phyloP scores from a whole-genome alignment of 2,329 filamentous ascomycete genomes.

The Xylariaceae sp. region DNA sequence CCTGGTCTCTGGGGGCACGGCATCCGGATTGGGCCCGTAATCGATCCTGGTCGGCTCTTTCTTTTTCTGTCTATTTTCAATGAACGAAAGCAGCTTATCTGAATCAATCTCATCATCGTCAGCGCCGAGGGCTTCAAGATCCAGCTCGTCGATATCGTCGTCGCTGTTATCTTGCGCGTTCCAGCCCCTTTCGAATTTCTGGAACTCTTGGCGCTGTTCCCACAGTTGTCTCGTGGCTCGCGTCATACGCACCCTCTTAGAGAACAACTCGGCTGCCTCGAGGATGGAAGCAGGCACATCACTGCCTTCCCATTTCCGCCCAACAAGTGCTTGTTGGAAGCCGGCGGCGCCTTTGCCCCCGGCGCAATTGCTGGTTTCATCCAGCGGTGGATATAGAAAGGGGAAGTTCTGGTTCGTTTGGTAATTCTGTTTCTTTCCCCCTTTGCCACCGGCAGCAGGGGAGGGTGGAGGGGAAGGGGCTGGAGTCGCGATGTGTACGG shows the following conservation, averaged over 20 bases:
- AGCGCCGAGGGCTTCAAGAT: slow-evolving; percentile 28
- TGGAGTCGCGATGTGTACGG: slow-evolving; percentile 97
- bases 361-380: slow-evolving; percentile 80
- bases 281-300: slow-evolving; percentile 92
- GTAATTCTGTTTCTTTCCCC: slow-evolving; percentile 97
- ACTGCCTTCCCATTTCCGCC: slow-evolving; percentile 85
- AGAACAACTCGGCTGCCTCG: slow-evolving; percentile 89
- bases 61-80: slow-evolving; percentile 38
- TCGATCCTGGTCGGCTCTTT: slow-evolving; percentile 39
- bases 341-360: slow-evolving; percentile 84
- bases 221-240: slow-evolving; percentile 88
- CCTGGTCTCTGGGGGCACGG: slow-evolving; percentile 50
- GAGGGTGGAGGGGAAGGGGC: slow-evolving; percentile 94
- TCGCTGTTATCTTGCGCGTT: slow-evolving; percentile 46
- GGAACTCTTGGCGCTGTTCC: slow-evolving; percentile 86
- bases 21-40: slow-evolving; percentile 44
- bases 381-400: slow-evolving; percentile 91
- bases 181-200: slow-evolving; percentile 91
- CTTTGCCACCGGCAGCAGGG: slow-evolving; percentile 79
- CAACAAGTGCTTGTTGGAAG: slow-evolving; percentile 72
- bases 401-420: slow-evolving; percentile 99
- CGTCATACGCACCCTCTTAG: slow-evolving; percentile 83
- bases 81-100: slow-evolving; percentile 36
- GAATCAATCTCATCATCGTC: slow-evolving; percentile 32
- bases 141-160: slow-evolving; percentile 34